These are phyloP conservation scores for Ascochyta lentis DNA, from an alignment of 2,329 filamentous ascomycete species.

Conservation along the genomic window DNA sequence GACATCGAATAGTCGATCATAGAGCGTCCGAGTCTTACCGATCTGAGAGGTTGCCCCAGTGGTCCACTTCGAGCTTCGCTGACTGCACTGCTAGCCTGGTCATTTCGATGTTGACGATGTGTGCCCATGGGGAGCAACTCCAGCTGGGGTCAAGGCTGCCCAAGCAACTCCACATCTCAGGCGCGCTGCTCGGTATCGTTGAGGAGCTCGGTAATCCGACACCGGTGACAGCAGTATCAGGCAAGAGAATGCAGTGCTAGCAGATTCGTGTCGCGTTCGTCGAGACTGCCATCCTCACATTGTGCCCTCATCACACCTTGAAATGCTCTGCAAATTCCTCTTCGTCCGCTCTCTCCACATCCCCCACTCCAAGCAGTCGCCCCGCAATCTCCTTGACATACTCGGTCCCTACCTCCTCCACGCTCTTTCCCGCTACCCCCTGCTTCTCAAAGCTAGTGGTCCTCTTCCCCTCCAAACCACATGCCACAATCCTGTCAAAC, in stretches of 20 bases:
- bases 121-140: constrained; percentile 10
- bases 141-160: constrained; percentile 3
- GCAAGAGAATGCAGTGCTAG: not conserved
- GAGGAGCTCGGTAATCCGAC: constrained; percentile 7
- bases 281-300: not conserved
- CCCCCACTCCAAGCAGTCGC: constrained; percentile 31
- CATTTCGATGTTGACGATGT: not conserved
- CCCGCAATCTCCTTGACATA: constrained; percentile 53
- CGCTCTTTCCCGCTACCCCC: constrained; percentile 45
- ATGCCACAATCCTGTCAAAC: constrained; percentile 83
- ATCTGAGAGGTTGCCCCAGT: not conserved
- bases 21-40: not conserved
- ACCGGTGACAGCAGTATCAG: not conserved
- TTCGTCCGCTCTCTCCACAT: constrained; percentile 25
- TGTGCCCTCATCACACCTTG: constrained; percentile 1
- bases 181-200: constrained; percentile 1
- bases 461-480: constrained; percentile 79
- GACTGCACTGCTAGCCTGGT: constrained; percentile 15
- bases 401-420: constrained; percentile 48
- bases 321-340: constrained; percentile 22
- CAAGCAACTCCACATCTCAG: constrained; percentile 7
- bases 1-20: not conserved
- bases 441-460: constrained; percentile 76
- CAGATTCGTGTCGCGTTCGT: not conserved
- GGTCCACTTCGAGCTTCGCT: constrained; percentile 22